Conservation (phyloP, 2,329 filamentous ascomycete species). For the Ascochyta lentis region DNA sequence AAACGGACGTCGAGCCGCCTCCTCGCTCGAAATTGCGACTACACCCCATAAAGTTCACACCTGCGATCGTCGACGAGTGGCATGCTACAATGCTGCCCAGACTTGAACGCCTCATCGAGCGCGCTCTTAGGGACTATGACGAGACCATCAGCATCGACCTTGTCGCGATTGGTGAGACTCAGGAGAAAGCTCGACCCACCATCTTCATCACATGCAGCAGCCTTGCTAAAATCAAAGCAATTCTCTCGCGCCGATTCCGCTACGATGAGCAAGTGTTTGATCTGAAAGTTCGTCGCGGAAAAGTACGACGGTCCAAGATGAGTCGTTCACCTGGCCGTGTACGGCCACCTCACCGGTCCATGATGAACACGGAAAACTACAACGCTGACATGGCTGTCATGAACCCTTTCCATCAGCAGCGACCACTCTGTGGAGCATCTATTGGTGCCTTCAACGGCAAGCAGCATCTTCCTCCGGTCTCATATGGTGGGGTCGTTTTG, state of each 20-base stretch:
- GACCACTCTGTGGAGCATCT: slow-evolving; percentile 84
- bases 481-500: slow-evolving; percentile 84
- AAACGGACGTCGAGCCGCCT: slow-evolving; percentile 37
- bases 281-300: slow-evolving; percentile 75
- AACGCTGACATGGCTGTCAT: slow-evolving; percentile 52
- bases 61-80: slow-evolving; percentile 73
- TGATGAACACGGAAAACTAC: slow-evolving; percentile 48
- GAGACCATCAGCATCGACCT: slow-evolving; percentile 82
- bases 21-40: slow-evolving; percentile 46
- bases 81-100: slow-evolving; percentile 74
- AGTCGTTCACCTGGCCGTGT: slow-evolving; percentile 41
- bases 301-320: slow-evolving; percentile 68
- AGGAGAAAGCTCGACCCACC: slow-evolving; percentile 71
- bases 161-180: slow-evolving; percentile 74
- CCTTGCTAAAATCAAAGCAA: slow-evolving; percentile 73
- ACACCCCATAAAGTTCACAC: slow-evolving; percentile 61
- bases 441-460: slow-evolving; percentile 89
- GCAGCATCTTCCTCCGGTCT: slow-evolving; percentile 86
- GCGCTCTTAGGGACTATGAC: slow-evolving; percentile 74
- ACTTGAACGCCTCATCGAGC: slow-evolving; percentile 72
- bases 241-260: slow-evolving; percentile 72
- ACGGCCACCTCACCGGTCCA: slow-evolving; percentile 48
- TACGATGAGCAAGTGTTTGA: slow-evolving; percentile 71
- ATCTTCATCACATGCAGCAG: slow-evolving; percentile 80
- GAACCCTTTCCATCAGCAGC: slow-evolving; percentile 80